Percentiles rank a stretch among this genome's conserved stretches.
Evolutionary conservation across 257 asterid species (phyloP).

Genomic region (Penstemon newberryi): DNA sequence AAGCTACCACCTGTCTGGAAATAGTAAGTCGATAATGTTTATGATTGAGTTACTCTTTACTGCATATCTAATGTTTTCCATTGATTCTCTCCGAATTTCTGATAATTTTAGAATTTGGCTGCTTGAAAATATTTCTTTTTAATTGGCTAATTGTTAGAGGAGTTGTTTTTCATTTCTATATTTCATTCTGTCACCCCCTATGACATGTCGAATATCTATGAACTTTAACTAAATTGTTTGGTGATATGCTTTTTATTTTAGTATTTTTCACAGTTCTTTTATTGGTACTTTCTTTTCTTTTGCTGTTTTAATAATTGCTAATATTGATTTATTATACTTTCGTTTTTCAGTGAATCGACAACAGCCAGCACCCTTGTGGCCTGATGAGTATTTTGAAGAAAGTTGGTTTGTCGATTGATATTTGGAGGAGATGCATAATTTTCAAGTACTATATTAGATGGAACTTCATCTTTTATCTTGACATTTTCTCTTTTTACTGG

Average conservation of each 20-base stretch:
- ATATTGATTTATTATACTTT: constrained; percentile 10
- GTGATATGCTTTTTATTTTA: too few species aligned
- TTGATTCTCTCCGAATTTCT: neutral
- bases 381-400: constrained; percentile 17
- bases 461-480: too few species aligned
- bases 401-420: too few species aligned
- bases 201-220: neutral
- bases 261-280: neutral
- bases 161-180: neutral
- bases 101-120: neutral
- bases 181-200: neutral
- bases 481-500: too few species aligned
- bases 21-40: constrained; percentile 42
- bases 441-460: too few species aligned
- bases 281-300: neutral
- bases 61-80: neutral
- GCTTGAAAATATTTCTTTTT: too few species aligned
- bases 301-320: neutral
- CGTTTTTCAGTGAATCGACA: constrained; percentile 55
- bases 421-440: too few species aligned
- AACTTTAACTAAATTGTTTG: too few species aligned
- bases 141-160: too few species aligned
- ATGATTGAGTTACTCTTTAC: neutral
- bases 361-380: constrained; percentile 75
- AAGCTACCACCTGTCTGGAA: constrained; percentile 81